phyloP scores from a whole-genome alignment of 306 rosid species.

The Heteromeles arbutifolia region DNA sequence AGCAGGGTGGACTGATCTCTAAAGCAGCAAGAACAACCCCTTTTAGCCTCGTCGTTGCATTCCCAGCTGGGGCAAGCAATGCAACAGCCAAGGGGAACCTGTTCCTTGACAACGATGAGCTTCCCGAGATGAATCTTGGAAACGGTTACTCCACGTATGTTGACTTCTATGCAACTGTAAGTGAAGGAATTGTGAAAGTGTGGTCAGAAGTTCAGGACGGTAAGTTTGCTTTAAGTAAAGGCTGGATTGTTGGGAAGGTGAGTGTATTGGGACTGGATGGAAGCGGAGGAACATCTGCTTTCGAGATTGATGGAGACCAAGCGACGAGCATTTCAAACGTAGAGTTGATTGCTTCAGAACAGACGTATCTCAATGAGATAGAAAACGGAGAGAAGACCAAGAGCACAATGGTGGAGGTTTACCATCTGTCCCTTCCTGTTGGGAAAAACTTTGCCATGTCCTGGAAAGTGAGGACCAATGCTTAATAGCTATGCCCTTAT shows the following conservation, averaged over 20 bases:
- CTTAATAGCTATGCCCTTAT: slow-evolving; percentile 6
- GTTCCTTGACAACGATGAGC: slow-evolving; percentile 71
- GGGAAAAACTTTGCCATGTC: slow-evolving; percentile 74
- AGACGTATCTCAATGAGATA: slow-evolving; percentile 21
- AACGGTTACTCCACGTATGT: slow-evolving; percentile 64
- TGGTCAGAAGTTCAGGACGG: slow-evolving; percentile 91
- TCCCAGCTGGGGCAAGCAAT: slow-evolving; percentile 58
- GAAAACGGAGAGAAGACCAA: slow-evolving; percentile 39
- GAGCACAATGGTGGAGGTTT: slow-evolving; percentile 56
- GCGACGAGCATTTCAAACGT: slow-evolving; percentile 21
- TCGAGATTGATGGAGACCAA: slow-evolving; percentile 55
- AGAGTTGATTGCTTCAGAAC: slow-evolving; percentile 38
- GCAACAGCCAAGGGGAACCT: slow-evolving; percentile 79
- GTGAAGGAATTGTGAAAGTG: slow-evolving; percentile 56
- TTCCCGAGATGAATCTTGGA: slow-evolving; percentile 74
- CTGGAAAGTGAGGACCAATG: slow-evolving; percentile 72
- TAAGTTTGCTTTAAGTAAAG: slow-evolving; percentile 68
- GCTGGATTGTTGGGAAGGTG: slow-evolving; percentile 61
- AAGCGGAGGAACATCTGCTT: slow-evolving; percentile 34
- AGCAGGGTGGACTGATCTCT: slow-evolving; percentile 74
- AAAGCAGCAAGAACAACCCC: slow-evolving; percentile 85
- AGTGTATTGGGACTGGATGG: slow-evolving; percentile 65
- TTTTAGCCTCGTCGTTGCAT: slow-evolving; percentile 54
- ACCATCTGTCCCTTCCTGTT: slow-evolving; percentile 57
- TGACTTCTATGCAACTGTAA: slow-evolving; percentile 53